Percentiles rank a stretch among this genome's conserved stretches.
These are phyloP conservation scores for Fusarium sp. DNA, from an alignment of 2,329 filamentous ascomycete genomes.

Conservation along the genomic window DNA sequence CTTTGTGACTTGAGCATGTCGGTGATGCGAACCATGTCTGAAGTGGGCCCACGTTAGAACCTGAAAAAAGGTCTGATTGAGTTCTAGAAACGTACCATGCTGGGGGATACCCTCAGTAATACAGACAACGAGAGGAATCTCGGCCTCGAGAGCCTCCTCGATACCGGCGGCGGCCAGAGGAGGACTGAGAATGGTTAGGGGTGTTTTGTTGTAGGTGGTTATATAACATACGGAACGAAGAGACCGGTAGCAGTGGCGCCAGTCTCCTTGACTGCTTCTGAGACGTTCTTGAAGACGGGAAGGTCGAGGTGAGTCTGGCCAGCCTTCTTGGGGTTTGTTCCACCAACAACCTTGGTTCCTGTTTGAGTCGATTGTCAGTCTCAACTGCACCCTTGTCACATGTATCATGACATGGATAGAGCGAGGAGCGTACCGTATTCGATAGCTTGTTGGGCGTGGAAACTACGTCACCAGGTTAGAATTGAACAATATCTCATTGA, in stretches of 20 bases:
- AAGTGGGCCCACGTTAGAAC: slow-evolving; percentile 31
- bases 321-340: slow-evolving; percentile 99
- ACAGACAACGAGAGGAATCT: slow-evolving; percentile 94
- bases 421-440: slow-evolving; percentile 82
- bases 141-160: slow-evolving; percentile 92
- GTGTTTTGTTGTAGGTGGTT: slow-evolving; percentile 13
- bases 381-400: slow-evolving; percentile 39
- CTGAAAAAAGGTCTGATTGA: slow-evolving; percentile 9
- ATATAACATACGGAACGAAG: slow-evolving; percentile 83
- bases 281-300: slow-evolving; percentile 91
- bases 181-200: slow-evolving; percentile 67
- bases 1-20: slow-evolving; percentile 96
- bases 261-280: slow-evolving; percentile 88
- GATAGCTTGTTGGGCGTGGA: slow-evolving; percentile 97
- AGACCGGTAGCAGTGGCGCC: slow-evolving; percentile 92
- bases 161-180: slow-evolving; percentile 94
- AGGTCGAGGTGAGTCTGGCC: slow-evolving; percentile 88
- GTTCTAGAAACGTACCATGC: slow-evolving; percentile 73
- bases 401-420: slow-evolving; percentile 42
- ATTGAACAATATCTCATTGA: not conserved
- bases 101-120: slow-evolving; percentile 99
- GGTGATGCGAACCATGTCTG: slow-evolving; percentile 99
- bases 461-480: slow-evolving; percentile 65
- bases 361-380: slow-evolving; percentile 42
- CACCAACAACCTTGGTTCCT: slow-evolving; percentile 98